Conservation (phyloP, 495 filamentous ascomycete species). For the Penicillium fimorum region DNA sequence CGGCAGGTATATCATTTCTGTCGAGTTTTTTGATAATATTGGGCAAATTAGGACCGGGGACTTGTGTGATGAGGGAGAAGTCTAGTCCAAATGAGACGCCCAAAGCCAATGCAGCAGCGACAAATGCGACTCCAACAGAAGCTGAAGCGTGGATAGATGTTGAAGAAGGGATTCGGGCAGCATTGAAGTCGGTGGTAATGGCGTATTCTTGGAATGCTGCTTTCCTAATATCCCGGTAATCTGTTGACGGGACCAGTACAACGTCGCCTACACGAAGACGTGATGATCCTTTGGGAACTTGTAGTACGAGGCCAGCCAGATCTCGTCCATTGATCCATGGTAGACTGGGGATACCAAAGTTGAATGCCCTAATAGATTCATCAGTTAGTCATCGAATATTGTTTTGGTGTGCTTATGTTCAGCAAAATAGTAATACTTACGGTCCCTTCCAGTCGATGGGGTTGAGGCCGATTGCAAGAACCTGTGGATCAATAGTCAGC, state of each 20-base stretch:
- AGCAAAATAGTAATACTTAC: slow-evolving; percentile 36
- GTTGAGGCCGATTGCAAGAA: slow-evolving; percentile 62
- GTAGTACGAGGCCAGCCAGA: slow-evolving; percentile 56
- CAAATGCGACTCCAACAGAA: slow-evolving; percentile 62
- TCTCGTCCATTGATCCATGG: slow-evolving; percentile 69
- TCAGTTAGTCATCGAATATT: slow-evolving; percentile 8
- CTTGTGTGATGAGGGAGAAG: slow-evolving; percentile 38
- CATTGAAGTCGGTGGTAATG: slow-evolving; percentile 61
- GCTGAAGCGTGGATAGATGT: slow-evolving; percentile 52
- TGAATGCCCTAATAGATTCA: slow-evolving; percentile 48
- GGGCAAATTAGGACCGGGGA: slow-evolving; percentile 54
- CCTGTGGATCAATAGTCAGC: slow-evolving; percentile 23
- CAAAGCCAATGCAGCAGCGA: slow-evolving; percentile 56
- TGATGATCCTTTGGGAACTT: slow-evolving; percentile 39
- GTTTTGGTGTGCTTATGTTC: neutral
- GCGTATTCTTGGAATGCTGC: slow-evolving; percentile 69
- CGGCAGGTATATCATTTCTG: slow-evolving; percentile 42
- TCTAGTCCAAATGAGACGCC: slow-evolving; percentile 63
- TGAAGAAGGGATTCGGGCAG: slow-evolving; percentile 52
- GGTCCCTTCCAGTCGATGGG: slow-evolving; percentile 74
- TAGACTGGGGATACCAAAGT: slow-evolving; percentile 61
- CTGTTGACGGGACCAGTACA: slow-evolving; percentile 64
- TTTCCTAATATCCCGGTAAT: slow-evolving; percentile 69
- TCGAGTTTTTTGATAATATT: slow-evolving; percentile 39
- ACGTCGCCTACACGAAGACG: slow-evolving; percentile 54